Conservation (phyloP, 2,329 filamentous ascomycete species). For the Aureobasidium namibiae region DNA sequence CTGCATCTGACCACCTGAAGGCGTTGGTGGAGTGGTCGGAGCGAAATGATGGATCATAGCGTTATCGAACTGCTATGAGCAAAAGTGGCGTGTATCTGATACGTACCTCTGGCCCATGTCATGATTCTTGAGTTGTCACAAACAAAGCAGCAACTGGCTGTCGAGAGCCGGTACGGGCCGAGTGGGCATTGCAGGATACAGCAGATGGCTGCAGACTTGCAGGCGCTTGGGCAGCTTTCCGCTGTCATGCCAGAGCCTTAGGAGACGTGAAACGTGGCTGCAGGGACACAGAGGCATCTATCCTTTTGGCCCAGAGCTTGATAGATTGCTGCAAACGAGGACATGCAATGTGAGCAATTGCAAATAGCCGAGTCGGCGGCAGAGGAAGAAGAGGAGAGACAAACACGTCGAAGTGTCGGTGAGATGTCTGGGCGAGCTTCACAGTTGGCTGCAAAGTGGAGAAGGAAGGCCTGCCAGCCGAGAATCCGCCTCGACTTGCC, state of each 20-base stretch:
- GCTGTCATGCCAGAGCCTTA: conserved; percentile 11
- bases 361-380: not conserved
- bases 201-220: conserved; percentile 9
- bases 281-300: conserved; percentile 9
- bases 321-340: not conserved
- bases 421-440: not conserved
- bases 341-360: not conserved
- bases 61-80: not conserved
- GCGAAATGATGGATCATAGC: not conserved
- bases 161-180: conserved; percentile 7
- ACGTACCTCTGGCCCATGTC: conserved; percentile 7
- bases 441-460: not conserved
- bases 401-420: not conserved
- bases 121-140: conserved; percentile 13
- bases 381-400: not conserved
- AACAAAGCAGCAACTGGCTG: conserved; percentile 11
- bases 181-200: conserved; percentile 10
- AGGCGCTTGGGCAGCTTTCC: conserved; percentile 11
- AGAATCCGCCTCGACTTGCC: conserved; percentile 12
- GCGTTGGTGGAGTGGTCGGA: not conserved
- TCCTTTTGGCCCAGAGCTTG: conserved; percentile 1
- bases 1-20: not conserved
- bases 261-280: conserved; percentile 12
- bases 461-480: not conserved
- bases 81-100: conserved; percentile 5